These are phyloP conservation scores for Aspergillus candidus DNA, from an alignment of 2,329 filamentous ascomycete genomes.

Conservation along the genomic window DNA sequence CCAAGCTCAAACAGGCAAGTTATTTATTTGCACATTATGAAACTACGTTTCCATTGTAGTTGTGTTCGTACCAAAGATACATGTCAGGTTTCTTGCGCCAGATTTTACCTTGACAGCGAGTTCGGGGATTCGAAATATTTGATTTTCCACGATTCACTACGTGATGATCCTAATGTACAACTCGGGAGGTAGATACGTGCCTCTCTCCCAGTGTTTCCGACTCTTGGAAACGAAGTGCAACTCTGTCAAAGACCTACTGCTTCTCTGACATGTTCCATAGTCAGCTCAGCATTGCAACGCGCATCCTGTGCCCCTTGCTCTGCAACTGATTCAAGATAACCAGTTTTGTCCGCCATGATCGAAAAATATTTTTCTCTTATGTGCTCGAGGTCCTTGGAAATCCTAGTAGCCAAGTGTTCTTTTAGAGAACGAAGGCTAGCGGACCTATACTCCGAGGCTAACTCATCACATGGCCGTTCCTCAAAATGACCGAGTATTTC, in stretches of 20 bases:
- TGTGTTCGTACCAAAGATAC: no score
- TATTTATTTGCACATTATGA: no score
- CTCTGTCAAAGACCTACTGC: conserved; percentile 26
- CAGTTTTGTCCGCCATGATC: conserved; percentile 23
- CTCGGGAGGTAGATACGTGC: neutral
- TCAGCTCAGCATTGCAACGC: conserved; percentile 25
- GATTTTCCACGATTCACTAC: no score
- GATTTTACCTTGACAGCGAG: no score
- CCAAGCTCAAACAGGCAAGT: no score
- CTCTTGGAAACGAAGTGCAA: conserved; percentile 1
- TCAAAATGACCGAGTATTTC: conserved; percentile 71
- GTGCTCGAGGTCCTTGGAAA: conserved; percentile 24
- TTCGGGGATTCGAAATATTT: no score
- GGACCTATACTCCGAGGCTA: conserved; percentile 42
- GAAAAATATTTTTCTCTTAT: conserved; percentile 31
- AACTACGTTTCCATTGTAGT: no score
- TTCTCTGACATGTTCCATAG: conserved; percentile 27
- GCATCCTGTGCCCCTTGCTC: conserved; percentile 26
- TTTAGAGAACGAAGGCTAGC: conserved; percentile 57
- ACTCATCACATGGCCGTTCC: conserved; percentile 34
- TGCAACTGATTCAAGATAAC: conserved; percentile 26
- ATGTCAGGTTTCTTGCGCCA: no score
- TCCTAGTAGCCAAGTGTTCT: conserved; percentile 50
- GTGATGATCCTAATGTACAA: neutral
- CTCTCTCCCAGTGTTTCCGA: neutral